Evolutionary conservation across 768 basidiomycete genomes (phyloP), one percentile per base, ranked within the genome.

Genomic region (Mycena haematopus): DNA sequence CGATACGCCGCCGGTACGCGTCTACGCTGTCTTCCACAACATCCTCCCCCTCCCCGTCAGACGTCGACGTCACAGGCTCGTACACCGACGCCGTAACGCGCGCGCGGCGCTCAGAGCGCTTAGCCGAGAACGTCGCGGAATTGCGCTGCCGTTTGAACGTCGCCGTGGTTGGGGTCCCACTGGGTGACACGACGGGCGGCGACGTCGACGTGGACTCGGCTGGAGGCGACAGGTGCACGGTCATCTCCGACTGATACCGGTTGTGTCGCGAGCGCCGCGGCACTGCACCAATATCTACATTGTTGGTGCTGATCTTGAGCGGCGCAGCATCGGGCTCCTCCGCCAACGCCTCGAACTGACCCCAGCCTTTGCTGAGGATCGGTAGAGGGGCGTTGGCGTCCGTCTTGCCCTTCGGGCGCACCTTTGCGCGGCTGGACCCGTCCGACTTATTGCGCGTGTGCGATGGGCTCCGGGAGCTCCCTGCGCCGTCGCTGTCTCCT

Each of bases 1-100:
- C 94, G 53, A 96, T 90, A 68, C 82, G 82, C 58, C 85, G 84
- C 50, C 94, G 82, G 73, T 91, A 93, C 46, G 86, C 82, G 60
- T 93, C 93, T 25, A 83, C 90, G 65, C 84, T 81, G 61, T 83
- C 73, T 70, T 80, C 77, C 25, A 71, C 70, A 27, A 69, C 71
- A 25, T 67, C 72, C 52, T 66, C 58, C 21, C n/a, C 66, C 64
- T 60, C 65, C 58, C 27, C 66, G 64, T 62, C 70, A 70, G 38
- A 73, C 71, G 47, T 67, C 65, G 61, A 69, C 49, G 56, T 72
- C 35, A 47, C 71, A 15, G 82, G 80, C 69, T 92, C 91, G 70
- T 86, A 91, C 44, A 83, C 81, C 6, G 89, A 88, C 19, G 88
- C 82, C 17, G 83, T 84, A 27, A 85, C 76, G 3, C 88, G 82